Evolutionary conservation across 1,284 basidiomycete species (phyloP).

Genomic region (Ganoderma multipileum): DNA sequence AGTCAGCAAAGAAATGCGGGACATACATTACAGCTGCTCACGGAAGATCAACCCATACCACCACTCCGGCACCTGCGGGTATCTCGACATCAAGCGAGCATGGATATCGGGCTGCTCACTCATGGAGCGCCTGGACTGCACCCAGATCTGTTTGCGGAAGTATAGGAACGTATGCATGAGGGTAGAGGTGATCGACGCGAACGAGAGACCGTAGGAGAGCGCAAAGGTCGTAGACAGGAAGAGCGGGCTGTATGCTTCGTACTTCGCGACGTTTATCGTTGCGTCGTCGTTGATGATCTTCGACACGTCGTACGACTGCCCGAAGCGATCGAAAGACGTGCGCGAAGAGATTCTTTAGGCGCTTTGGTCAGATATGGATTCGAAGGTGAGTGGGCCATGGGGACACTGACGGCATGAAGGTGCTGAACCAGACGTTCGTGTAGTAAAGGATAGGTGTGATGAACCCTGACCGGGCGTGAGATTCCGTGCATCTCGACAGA

Average conservation of each 20-base stretch:
- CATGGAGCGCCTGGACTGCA: constrained; percentile 66
- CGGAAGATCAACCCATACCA: constrained; percentile 61
- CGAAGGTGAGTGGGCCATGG: neutral
- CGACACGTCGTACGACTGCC: constrained; percentile 61
- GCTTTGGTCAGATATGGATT: neutral
- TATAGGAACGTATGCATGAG: constrained; percentile 83
- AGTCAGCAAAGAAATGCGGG: neutral
- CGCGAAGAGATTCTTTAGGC: constrained; percentile 56
- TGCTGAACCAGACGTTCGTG: constrained; percentile 50
- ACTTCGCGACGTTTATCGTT: constrained; percentile 58
- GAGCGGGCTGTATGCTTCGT: constrained; percentile 63
- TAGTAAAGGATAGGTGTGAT: constrained; percentile 65
- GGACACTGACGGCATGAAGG: constrained; percentile 52
- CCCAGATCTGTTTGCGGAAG: constrained; percentile 82
- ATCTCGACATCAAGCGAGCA: constrained; percentile 81
- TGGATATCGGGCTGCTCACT: constrained; percentile 88
- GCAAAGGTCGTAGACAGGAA: constrained; percentile 74
- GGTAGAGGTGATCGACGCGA: constrained; percentile 64
- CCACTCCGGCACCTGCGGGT: constrained; percentile 79
- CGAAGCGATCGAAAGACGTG: constrained; percentile 64
- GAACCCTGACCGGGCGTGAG: constrained; percentile 59
- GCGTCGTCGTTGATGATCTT: constrained; percentile 58
- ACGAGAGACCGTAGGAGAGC: constrained; percentile 69
- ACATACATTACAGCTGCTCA: constrained; percentile 19
- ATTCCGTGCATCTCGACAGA: constrained; percentile 37